Base-by-base conservation (phyloP, 352 stramenopile species). In the Phytophthora quininea region DNA sequence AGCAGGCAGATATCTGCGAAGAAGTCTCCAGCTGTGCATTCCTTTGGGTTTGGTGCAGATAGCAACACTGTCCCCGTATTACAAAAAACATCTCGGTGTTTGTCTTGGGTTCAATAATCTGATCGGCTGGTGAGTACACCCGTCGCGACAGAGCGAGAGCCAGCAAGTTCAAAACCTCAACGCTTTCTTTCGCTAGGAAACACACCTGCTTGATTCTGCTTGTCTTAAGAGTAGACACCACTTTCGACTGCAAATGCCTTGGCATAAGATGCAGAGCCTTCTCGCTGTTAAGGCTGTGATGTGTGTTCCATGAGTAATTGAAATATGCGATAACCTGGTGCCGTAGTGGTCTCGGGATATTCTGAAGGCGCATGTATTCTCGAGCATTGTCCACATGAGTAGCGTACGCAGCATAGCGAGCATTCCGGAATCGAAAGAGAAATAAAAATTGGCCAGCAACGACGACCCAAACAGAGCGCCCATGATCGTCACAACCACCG, bases 51-150 rank as follows among this genome's bases (percentile, higher is more conserved):
- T 1, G 71, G 35, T 40, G 5, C 5, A 74, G 2, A 88, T 49
- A 8, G 77, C 38, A 5, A 89, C 79, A 0, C 72, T 80, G 32
- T n/a, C 81, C 81, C 7, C 75, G 79, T 19, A 85, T 80, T 1
- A 88, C 77, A 37, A 90, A 90, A 50, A 86, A 90, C 81, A 88
- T 88, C 48, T 84, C 78, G 7, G 77, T 71, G 46, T 82, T 90
- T 31, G 84, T 74, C 31, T 88, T 87, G 4, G 77, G 79, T 47
- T 88, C 79, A n/a, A 87, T 86, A 35, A 90, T 86, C 14, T 67
- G 73, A 42, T 90, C 81, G 19, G 59, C 65, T 0, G 81, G 81
- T 3, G 80, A 80, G 29, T 88, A 88, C 2, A 87, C 77, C 11
- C 69, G 69, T 49, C 78, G 73, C 4, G 77, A 57, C 0, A 91